Conservation (phyloP, 2,329 filamentous ascomycete genomes). For the Daldinia sp. region DNA sequence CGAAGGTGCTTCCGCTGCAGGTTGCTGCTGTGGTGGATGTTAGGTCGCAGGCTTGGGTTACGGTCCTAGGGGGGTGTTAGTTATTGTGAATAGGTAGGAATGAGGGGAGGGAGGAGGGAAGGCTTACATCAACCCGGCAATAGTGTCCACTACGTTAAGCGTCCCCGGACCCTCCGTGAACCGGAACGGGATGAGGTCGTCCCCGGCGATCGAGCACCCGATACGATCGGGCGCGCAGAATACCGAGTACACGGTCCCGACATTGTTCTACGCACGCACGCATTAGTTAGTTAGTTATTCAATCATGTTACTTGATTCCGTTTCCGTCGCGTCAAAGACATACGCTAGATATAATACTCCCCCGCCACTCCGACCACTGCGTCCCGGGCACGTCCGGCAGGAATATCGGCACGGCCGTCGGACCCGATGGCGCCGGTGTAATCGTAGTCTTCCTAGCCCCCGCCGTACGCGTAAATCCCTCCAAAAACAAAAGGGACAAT, state of each 20-base stretch:
- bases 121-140: slow-evolving; percentile 22
- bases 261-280: slow-evolving; percentile 24
- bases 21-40: slow-evolving; percentile 24
- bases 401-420: slow-evolving; percentile 22
- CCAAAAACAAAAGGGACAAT: not conserved
- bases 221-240: slow-evolving; percentile 30
- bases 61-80: slow-evolving; percentile 13
- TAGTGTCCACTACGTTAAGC: slow-evolving; percentile 7
- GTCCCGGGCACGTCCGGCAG: slow-evolving; percentile 18
- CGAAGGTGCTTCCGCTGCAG: slow-evolving; percentile 25
- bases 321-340: not conserved
- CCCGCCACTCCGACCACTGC: slow-evolving; percentile 26
- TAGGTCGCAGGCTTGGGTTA: slow-evolving; percentile 23
- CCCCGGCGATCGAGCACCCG: slow-evolving; percentile 21
- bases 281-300: not conserved
- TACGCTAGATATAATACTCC: slow-evolving; percentile 34
- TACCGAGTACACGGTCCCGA: slow-evolving; percentile 36
- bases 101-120: not conserved
- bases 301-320: no score
- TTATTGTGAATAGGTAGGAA: not conserved
- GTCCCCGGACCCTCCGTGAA: slow-evolving; percentile 36
- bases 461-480: slow-evolving; percentile 1
- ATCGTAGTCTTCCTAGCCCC: not conserved
- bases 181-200: slow-evolving; percentile 21
- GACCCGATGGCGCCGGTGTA: not conserved